These are phyloP conservation scores for Petunia axillaris DNA, from an alignment of 257 asterid genomes.

Conservation along the genomic window DNA sequence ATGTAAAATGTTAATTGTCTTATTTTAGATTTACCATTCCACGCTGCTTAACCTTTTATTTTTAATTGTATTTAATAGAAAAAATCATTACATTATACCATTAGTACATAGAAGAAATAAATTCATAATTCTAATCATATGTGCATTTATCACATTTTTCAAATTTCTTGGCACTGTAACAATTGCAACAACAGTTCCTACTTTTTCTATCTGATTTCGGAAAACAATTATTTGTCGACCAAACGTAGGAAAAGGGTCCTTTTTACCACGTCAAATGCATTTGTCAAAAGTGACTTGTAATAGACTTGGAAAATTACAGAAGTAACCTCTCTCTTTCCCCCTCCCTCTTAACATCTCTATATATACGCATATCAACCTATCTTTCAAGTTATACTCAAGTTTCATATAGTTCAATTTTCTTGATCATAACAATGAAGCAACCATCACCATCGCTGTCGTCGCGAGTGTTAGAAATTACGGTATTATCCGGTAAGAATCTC, in stretches of 20 bases:
- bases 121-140: too few species aligned
- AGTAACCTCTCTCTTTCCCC: constrained; percentile 35
- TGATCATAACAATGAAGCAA: not conserved
- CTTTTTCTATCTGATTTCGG: not conserved
- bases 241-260: not conserved
- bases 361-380: not conserved
- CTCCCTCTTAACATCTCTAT: constrained; percentile 28
- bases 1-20: too few species aligned
- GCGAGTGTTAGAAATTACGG: not conserved
- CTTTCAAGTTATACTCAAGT: too few species aligned
- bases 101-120: too few species aligned
- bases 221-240: not conserved
- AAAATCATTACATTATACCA: too few species aligned
- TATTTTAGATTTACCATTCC: too few species aligned
- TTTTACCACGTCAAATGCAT: not conserved
- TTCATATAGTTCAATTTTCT: not conserved
- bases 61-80: too few species aligned
- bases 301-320: constrained; percentile 24
- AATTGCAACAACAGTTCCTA: too few species aligned
- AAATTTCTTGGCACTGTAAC: too few species aligned
- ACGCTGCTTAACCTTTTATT: too few species aligned
- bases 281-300: not conserved
- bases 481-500: not conserved
- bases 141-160: too few species aligned
- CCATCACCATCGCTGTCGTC: not conserved